A percentile compares a stretch with the other conserved stretches of the same genome.
Conservation (phyloP, 179 eudicot species). For the Beta corolliflora region DNA sequence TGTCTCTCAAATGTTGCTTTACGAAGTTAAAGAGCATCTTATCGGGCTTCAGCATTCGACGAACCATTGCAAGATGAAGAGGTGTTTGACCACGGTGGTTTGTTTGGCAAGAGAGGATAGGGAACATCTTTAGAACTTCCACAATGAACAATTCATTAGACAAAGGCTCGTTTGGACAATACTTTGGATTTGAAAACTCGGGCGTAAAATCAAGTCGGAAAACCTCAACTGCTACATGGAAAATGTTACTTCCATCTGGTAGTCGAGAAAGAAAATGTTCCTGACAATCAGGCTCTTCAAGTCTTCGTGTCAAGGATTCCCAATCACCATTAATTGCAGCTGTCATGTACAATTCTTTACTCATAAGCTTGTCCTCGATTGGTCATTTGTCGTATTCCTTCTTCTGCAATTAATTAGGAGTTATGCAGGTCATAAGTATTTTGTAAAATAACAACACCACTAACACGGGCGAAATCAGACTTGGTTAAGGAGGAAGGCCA, state of each 20-base stretch:
- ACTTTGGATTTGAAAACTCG: background rate
- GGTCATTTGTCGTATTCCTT: no score
- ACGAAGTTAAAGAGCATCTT: background rate
- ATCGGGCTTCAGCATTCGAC: background rate
- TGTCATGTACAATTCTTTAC: background rate
- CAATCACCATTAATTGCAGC: background rate
- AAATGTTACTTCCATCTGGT: no score
- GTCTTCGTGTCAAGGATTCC: background rate
- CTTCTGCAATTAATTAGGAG: background rate
- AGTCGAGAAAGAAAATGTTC: no score
- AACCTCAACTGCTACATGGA: background rate
- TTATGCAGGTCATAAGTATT: no score
- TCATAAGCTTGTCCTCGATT: background rate
- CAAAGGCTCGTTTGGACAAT: background rate
- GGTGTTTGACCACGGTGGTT: constrained; percentile 4
- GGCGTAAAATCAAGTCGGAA: no score
- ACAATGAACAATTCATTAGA: background rate
- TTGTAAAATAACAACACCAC: no score
- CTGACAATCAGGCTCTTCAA: no score
- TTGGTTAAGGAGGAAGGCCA: no score
- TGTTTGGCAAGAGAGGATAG: background rate
- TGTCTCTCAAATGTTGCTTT: background rate
- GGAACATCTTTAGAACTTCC: background rate
- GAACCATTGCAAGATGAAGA: background rate
- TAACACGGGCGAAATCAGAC: no score